Evolutionary conservation across 169 alveolate genomes (phyloP), one percentile per base, ranked within the genome.

Genomic region (Ichthyophthirius multifiliis): DNA sequence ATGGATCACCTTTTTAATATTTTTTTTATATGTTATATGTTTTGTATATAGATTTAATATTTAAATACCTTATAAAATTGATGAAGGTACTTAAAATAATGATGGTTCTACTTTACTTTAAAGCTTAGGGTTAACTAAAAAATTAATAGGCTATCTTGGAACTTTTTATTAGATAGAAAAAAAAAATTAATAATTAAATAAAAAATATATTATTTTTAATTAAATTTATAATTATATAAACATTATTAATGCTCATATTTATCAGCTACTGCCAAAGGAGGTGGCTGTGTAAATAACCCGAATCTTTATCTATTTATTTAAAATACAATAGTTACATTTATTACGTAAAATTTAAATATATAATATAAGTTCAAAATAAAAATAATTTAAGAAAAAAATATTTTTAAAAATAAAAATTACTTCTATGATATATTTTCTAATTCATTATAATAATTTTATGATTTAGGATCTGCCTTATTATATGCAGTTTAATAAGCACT

Each of bases 1-100:
- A 79, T 16, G 85, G 85, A 65, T 79, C 85, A 7, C 78, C 80
- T 65, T 65, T 39, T 39, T 9, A 5, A 18, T 35, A n/a, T 37
- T 37, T 39, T 16, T 37, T 1, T 67, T 3, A 67, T 37, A 18
- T n/a, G 15, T 37, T 39, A 41, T n/a, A 0, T 7, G 35, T 41
- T 39, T 67, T n/a, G 18, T 6, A 45, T 45, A n/a, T 6, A 6
- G 4, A 13, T 34, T 37, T 15, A 7, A 13, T n/a, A 37, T 31
- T 1, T 15, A 55, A 18, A 27, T 20, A 67, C 77, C 46, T 37
- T 34, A 34, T 4, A 41, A 67, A n/a, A 41, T 67, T 10, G 46
- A 67, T 0, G 43, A 34, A 13, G 77, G 77, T 37, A 67, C 43
- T 15, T 67, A 39, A 39, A 67, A 67, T 12, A 67, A 20, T n/a